phyloP scores from a whole-genome alignment of 768 basidiomycete genomes.

The Leccinum disarticulatum region DNA sequence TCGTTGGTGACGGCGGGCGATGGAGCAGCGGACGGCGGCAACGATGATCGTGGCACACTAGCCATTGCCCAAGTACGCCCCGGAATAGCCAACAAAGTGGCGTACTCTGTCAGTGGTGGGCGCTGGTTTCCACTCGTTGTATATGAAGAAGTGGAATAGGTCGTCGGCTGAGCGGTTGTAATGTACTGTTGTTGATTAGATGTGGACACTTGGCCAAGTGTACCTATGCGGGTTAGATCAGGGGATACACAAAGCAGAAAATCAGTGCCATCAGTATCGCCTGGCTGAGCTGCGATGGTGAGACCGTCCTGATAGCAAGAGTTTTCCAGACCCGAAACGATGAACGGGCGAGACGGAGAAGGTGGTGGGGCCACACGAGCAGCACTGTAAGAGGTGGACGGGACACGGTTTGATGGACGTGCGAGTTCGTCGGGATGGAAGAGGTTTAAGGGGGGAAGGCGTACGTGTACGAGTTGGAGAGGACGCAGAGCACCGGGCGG shows the following conservation, averaged over 20 bases:
- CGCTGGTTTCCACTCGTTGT: constrained; percentile 42
- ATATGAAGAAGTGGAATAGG: constrained; percentile 44
- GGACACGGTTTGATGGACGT: constrained; percentile 46
- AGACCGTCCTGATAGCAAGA: constrained; percentile 68
- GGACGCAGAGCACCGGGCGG: constrained; percentile 32
- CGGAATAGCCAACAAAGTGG: constrained; percentile 72
- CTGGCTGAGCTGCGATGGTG: constrained; percentile 67
- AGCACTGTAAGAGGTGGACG: constrained; percentile 45
- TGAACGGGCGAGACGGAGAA: constrained; percentile 54
- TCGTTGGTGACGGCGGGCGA: constrained; percentile 69
- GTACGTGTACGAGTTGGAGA: constrained; percentile 74
- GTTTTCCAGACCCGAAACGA: constrained; percentile 57
- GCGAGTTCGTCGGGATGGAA: constrained; percentile 74
- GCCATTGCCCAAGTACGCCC: constrained; percentile 87
- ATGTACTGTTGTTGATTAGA: constrained; percentile 37
- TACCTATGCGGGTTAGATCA: constrained; percentile 71
- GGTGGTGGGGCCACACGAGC: constrained; percentile 44
- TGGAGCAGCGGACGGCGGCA: constrained; percentile 40
- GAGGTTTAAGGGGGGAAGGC: constrained; percentile 73
- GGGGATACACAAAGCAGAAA: constrained; percentile 74
- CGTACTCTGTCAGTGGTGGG: constrained; percentile 74
- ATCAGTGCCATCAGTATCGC: constrained; percentile 72
- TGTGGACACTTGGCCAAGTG: constrained; percentile 62
- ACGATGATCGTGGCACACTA: constrained; percentile 41
- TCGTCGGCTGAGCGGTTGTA: constrained; percentile 36